Conservation (phyloP, 2,329 filamentous ascomycete genomes). For the Fusarium euwallaceae region DNA sequence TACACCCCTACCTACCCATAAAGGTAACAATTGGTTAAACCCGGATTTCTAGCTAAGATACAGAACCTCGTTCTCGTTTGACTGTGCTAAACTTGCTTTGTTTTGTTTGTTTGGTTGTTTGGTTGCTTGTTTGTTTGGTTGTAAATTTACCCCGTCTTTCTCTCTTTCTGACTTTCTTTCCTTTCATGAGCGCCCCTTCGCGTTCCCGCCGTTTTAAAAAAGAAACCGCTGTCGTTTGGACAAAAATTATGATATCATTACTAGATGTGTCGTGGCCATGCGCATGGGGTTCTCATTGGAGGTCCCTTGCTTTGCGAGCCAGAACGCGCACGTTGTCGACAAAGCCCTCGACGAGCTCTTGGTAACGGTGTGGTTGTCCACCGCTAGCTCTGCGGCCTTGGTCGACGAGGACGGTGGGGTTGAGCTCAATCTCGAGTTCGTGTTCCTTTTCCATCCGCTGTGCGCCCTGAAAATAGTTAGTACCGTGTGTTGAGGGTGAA, state of each 20-base stretch:
- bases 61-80: conserved; percentile 3
- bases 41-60: conserved; percentile 9
- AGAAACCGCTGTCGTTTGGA: conserved; percentile 7
- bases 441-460: conserved; percentile 73
- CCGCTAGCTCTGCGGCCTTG: conserved; percentile 71
- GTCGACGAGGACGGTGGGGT: conserved; percentile 72
- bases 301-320: conserved; percentile 58
- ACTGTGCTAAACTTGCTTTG: not conserved
- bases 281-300: conserved; percentile 26
- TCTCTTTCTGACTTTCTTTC: not conserved
- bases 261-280: not conserved
- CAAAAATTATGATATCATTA: conserved; percentile 18
- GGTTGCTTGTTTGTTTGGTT: not conserved
- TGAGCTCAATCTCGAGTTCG: conserved; percentile 84
- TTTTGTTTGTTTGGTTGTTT: not conserved
- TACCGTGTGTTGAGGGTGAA: not conserved
- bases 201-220: not conserved
- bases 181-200: not conserved
- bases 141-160: not conserved
- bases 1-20: conserved; percentile 8
- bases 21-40: not conserved
- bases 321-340: conserved; percentile 79
- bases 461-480: conserved; percentile 50
- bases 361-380: conserved; percentile 70
- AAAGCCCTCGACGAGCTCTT: conserved; percentile 78